Percentiles rank a stretch among this genome's conserved stretches.
Conservation (phyloP, 257 asterid species). For the Cruciata laevipes region DNA sequence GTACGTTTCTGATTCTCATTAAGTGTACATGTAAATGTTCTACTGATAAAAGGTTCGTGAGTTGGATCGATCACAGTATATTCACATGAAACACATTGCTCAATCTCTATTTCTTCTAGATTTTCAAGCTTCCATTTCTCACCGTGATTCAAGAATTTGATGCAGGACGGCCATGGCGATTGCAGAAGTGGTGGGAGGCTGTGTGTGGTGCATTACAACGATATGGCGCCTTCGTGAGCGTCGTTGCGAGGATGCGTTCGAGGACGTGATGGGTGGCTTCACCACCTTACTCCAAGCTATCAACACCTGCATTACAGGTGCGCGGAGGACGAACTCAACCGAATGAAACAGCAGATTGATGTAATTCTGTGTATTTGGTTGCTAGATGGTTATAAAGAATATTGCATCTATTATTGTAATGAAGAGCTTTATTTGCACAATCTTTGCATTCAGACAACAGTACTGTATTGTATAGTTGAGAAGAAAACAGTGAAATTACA, state of each 20-base stretch:
- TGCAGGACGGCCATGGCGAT: conserved; percentile 5
- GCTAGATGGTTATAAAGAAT: background rate
- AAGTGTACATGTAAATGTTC: background rate
- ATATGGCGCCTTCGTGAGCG: conserved; percentile 18
- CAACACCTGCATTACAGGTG: background rate
- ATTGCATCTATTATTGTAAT: too few relatives aligned
- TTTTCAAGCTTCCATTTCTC: background rate
- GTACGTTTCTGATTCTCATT: background rate
- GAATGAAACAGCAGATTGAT: background rate
- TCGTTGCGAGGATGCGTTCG: conserved; percentile 17
- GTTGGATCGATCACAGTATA: background rate
- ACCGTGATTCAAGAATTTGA: background rate
- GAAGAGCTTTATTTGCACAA: background rate
- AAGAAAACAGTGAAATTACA: background rate
- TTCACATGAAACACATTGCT: background rate
- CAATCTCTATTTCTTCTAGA: background rate
- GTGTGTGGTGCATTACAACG: conserved; percentile 14
- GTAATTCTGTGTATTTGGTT: background rate
- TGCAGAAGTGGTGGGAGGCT: background rate
- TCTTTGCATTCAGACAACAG: background rate
- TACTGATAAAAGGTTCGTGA: background rate
- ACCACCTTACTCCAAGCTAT: conserved; percentile 7
- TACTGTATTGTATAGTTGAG: background rate
- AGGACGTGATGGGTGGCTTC: background rate
- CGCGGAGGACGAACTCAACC: background rate